phyloP scores from a whole-genome alignment of 768 basidiomycete species.

The Pulveroboletus ravenelii region DNA sequence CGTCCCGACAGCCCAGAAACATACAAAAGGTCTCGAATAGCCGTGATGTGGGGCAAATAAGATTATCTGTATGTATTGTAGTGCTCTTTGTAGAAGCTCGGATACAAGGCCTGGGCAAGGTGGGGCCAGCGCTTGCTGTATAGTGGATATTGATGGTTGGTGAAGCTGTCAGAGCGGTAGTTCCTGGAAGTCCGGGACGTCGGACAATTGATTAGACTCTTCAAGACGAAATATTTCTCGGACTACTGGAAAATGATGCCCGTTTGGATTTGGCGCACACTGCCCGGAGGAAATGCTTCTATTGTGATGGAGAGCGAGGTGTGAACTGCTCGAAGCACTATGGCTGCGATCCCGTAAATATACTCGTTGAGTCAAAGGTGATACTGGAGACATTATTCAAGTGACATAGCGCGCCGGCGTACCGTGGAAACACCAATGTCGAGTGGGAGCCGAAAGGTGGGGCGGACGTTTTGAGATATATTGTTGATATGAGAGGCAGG shows the following conservation, averaged over 20 bases:
- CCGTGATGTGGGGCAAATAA: conserved; percentile 57
- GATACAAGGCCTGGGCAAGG: conserved; percentile 52
- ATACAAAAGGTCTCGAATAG: conserved; percentile 69
- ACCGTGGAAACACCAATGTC: background rate
- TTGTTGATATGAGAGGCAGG: background rate
- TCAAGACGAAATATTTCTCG: conserved; percentile 6
- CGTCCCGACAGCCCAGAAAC: conserved; percentile 53
- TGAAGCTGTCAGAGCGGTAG: background rate
- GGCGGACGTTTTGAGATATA: background rate
- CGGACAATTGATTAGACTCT: conserved; percentile 1
- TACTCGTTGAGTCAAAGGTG: conserved; percentile 5
- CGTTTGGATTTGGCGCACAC: background rate
- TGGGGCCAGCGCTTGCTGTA: conserved; percentile 52
- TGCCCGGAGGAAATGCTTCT: conserved; percentile 1
- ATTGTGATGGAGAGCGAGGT: background rate
- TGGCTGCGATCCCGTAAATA: conserved; percentile 21
- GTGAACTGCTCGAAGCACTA: conserved; percentile 6
- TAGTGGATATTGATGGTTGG: background rate
- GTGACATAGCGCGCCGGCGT: conserved; percentile 21
- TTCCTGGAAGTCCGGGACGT: conserved; percentile 6
- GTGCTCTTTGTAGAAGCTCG: conserved; percentile 54
- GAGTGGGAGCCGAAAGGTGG: conserved; percentile 3
- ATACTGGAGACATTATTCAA: conserved; percentile 7
- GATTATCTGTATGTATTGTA: conserved; percentile 52
- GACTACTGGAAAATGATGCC: background rate